phyloP scores from a whole-genome alignment of 192 early-diverging fungal species.

The Thamnidium elegans region DNA sequence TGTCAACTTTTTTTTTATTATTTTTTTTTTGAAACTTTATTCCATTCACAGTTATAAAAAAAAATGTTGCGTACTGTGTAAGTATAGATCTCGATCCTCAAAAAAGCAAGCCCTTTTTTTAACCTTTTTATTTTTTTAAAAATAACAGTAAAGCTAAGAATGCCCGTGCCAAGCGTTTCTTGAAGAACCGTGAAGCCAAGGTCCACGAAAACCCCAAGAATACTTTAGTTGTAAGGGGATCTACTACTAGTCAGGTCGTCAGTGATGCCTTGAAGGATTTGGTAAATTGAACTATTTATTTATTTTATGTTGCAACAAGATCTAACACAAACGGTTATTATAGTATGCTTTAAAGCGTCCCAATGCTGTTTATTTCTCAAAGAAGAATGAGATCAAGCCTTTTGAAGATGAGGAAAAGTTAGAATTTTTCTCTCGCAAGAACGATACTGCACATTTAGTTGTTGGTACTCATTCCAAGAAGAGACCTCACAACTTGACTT shows the following conservation, averaged over 20 bases:
- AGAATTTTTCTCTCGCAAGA: constrained; percentile 95
- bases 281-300: constrained; percentile 43
- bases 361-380: constrained; percentile 82
- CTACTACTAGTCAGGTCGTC: constrained; percentile 81
- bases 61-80: constrained; percentile 38
- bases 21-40: neutral
- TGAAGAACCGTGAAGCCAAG: constrained; percentile 87
- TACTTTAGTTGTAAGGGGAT: constrained; percentile 85
- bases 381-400: constrained; percentile 94
- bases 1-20: neutral
- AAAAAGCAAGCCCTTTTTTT: too few species aligned
- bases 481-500: constrained; percentile 88
- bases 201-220: constrained; percentile 89
- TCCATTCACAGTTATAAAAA: neutral
- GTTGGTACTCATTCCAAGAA: constrained; percentile 95
- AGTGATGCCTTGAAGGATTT: constrained; percentile 86
- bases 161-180: constrained; percentile 80
- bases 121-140: neutral
- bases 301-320: too few species aligned
- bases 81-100: neutral
- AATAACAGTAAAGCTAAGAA: constrained; percentile 78
- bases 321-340: neutral
- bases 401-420: constrained; percentile 91
- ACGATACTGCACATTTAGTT: constrained; percentile 89
- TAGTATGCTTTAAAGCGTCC: constrained; percentile 89